Conservation (phyloP, 2,329 filamentous ascomycete species). For the Rhynchosporium agropyri region DNA sequence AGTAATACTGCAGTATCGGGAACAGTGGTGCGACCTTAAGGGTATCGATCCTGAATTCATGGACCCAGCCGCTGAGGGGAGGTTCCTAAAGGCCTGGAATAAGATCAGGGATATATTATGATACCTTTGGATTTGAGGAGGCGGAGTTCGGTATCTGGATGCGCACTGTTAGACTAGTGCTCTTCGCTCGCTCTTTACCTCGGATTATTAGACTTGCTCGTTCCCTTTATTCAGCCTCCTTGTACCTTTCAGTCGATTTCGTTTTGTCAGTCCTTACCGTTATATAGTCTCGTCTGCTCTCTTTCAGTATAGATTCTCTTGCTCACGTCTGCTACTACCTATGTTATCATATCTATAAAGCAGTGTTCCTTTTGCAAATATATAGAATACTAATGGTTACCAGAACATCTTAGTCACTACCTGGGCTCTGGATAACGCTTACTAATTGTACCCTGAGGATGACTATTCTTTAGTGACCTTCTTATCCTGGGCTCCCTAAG, state of each 20-base stretch:
- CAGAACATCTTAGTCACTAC: not conserved
- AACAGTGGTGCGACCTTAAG: not conserved
- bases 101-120: conserved; percentile 3
- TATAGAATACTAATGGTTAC: conserved; percentile 3
- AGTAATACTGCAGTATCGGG: conserved; percentile 1
- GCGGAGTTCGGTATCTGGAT: conserved; percentile 1
- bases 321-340: not conserved
- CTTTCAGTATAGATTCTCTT: not conserved
- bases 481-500: conserved; percentile 16
- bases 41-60: not conserved
- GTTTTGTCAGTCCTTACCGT: conserved; percentile 10
- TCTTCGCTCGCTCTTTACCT: conserved; percentile 1
- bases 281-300: not conserved
- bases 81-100: conserved; percentile 5
- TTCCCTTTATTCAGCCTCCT: conserved; percentile 3
- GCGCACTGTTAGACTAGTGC: not conserved
- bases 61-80: not conserved
- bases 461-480: conserved; percentile 17
- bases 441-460: not conserved
- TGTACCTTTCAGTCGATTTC: not conserved
- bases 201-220: not conserved
- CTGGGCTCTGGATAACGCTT: not conserved
- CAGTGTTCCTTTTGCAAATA: not conserved
- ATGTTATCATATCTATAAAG: not conserved
- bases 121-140: conserved; percentile 3